These are phyloP conservation scores for Chalciporus piperatus DNA, from an alignment of 768 basidiomycete species.

Conservation along the genomic window DNA sequence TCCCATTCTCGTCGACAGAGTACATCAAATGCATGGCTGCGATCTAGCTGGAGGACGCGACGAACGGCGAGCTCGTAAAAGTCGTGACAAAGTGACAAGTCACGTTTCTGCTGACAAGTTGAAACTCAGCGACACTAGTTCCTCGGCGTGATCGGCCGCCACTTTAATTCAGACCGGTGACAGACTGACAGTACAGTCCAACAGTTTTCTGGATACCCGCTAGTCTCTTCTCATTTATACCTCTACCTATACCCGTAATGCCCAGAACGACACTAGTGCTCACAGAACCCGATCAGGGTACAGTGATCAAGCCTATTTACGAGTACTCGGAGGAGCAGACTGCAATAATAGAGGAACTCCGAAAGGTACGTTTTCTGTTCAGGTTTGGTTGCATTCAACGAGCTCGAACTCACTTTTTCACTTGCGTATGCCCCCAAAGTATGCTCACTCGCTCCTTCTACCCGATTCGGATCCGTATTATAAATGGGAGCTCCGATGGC, in stretches of 20 bases:
- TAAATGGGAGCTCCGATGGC: conserved; percentile 77
- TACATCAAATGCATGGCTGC: conserved; percentile 96
- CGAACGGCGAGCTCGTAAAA: neutral
- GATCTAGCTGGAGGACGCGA: neutral
- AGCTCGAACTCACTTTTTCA: neutral
- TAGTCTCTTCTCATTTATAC: neutral
- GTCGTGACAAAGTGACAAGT: conserved; percentile 1
- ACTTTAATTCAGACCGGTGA: too few species aligned
- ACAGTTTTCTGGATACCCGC: neutral
- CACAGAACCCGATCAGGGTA: conserved; percentile 53
- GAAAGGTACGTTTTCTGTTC: conserved; percentile 45
- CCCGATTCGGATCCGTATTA: conserved; percentile 69
- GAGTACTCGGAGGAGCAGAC: conserved; percentile 64
- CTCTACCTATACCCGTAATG: conserved; percentile 27
- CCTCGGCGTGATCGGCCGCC: neutral
- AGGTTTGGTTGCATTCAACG: neutral
- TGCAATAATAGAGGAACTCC: conserved; percentile 55
- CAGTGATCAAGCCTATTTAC: conserved; percentile 50
- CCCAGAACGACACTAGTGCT: conserved; percentile 46
- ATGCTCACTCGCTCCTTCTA: conserved; percentile 60
- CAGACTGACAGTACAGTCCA: neutral
- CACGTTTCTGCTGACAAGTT: neutral
- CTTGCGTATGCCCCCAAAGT: conserved; percentile 39
- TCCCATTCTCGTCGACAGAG: conserved; percentile 70
- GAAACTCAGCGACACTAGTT: conserved; percentile 9